phyloP scores from a whole-genome alignment of 768 basidiomycete genomes.

The Serendipita sp. region DNA sequence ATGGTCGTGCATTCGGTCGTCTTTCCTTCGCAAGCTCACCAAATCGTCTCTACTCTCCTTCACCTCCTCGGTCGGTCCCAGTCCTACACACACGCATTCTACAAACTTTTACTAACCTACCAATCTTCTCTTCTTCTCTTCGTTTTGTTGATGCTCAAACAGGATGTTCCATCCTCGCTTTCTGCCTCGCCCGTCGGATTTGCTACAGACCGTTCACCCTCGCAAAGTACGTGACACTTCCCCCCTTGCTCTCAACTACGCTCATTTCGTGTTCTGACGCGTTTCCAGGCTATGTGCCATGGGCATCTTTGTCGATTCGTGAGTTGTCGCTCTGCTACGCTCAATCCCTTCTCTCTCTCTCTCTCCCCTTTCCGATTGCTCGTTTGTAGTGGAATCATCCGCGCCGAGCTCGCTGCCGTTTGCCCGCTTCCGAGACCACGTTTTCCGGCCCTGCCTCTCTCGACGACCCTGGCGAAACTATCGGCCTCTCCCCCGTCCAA shows the following conservation, averaged over 20 bases:
- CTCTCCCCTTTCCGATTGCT: too few species aligned
- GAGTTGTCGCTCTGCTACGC: not conserved
- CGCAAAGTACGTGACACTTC: not conserved
- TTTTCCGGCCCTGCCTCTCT: too few species aligned
- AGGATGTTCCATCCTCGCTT: not conserved
- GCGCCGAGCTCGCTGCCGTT: not conserved
- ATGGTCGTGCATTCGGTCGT: not conserved
- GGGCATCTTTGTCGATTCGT: conserved; percentile 3
- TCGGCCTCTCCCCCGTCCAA: too few species aligned
- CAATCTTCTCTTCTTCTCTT: not conserved
- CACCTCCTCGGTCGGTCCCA: not conserved
- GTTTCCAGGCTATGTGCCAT: not conserved
- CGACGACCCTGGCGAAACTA: too few species aligned
- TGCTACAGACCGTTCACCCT: not conserved
- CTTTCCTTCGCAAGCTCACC: not conserved
- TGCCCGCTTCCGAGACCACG: not conserved
- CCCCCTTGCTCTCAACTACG: not conserved
- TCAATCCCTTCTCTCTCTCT: too few species aligned
- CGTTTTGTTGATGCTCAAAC: too few species aligned
- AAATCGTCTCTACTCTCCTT: not conserved
- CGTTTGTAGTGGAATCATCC: too few species aligned
- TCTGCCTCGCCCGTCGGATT: not conserved
- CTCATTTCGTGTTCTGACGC: not conserved
- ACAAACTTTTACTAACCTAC: not conserved
- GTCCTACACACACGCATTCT: not conserved